Evolutionary conservation across 2,329 filamentous ascomycete genomes (phyloP).

Genomic region (Cadophora luteo-olivacea): DNA sequence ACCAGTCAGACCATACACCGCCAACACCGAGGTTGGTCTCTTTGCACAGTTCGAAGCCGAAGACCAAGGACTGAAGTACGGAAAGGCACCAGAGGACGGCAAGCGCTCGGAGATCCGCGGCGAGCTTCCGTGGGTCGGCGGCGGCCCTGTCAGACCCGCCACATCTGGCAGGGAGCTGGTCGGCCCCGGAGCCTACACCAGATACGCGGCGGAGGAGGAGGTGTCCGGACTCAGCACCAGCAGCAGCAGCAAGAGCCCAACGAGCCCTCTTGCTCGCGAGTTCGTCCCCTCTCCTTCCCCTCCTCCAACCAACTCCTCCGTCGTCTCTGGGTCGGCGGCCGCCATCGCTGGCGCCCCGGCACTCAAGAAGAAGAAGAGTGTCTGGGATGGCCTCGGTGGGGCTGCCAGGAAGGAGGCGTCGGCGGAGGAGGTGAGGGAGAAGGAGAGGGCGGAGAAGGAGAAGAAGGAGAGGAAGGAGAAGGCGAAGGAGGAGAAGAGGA

Average conservation of each 20-base stretch:
- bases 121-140: neutral
- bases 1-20: neutral
- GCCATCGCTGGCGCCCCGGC: neutral
- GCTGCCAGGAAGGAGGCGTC: neutral
- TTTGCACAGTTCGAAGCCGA: slow-evolving; percentile 5
- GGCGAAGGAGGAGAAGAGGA: neutral
- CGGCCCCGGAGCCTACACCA: neutral
- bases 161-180: neutral
- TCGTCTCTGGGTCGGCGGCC: neutral
- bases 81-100: neutral
- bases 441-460: neutral
- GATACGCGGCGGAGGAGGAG: neutral
- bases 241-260: neutral
- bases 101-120: neutral
- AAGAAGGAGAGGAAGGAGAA: neutral
- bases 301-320: neutral
- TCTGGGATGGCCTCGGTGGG: neutral
- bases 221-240: neutral
- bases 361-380: slow-evolving; percentile 8
- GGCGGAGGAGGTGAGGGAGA: neutral
- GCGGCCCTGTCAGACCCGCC: neutral
- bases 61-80: neutral
- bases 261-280: neutral
- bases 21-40: neutral
- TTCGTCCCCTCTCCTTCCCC: neutral